Evolutionary conservation across 352 stramenopile species (phyloP), one percentile per base, ranked within the genome.

Genomic region (Phytophthora sojae): DNA sequence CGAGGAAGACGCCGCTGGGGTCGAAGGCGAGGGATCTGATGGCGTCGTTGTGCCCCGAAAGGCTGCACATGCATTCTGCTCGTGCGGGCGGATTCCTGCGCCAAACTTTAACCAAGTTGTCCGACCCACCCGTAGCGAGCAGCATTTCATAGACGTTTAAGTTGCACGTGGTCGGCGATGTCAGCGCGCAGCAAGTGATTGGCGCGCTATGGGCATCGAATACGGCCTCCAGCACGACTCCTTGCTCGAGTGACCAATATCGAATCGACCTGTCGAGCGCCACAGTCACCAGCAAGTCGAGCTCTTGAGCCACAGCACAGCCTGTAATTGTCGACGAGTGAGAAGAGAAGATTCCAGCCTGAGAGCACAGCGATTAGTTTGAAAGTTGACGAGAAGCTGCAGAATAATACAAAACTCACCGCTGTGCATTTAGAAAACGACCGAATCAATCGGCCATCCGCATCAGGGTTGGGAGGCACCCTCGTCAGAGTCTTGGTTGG

Each of bases 21-120:
- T 92, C 83, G 37, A 92, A 92, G 0, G 29, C 32, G 7, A 80
- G 60, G 1, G 68, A 73, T 26, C 61, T 64, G 17, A 88, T 63
- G 3, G 70, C 52, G 21, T 92, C 85, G 29, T 83, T 86, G 56
- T 92, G 83, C 11, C 85, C 85, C 4, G 69, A 58, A 35, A 92
- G 53, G 26, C 72, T 69, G 60, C 76, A 89, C 14, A 91, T 61
- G 23, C 76, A 87, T 49, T 90, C 72, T 0, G 74, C 51, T 35
- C 11, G 30, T 6, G 42, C 12, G 1, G 39, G 17, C 1, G 47
- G 12, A 3, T 56, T 67, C 58, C 73, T 66, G 3, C 73, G 61
- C 85, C 85, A 91, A 0, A 92, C 70, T 61, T 91, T 92, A 25
- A 91, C 76, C n/a, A 89, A 56, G 25, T 91, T 91, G 66, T 90